Conservation (phyloP, 768 basidiomycete species). For the Mycena rosella region DNA sequence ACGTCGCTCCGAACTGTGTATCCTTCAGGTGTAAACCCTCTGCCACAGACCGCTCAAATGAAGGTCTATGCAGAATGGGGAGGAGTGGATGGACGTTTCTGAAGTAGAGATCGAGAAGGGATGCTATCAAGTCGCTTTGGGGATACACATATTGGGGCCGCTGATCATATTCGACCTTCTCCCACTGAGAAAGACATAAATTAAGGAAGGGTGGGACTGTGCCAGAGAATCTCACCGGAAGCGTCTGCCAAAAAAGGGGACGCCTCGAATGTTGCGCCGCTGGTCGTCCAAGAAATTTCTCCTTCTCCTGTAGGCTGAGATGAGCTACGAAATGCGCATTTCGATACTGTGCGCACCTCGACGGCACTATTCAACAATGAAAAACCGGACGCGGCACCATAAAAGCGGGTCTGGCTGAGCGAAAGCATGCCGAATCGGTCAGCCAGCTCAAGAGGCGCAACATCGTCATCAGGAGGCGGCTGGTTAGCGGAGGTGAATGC, state of each 20-base stretch:
- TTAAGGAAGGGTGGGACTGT: neutral
- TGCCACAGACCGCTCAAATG: too few relatives aligned
- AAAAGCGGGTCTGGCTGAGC: slow-evolving; percentile 59
- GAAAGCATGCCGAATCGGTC: neutral
- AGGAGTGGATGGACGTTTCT: slow-evolving; percentile 56
- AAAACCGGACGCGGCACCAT: too few relatives aligned
- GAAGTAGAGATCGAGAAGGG: slow-evolving; percentile 73
- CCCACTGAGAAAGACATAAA: slow-evolving; percentile 51
- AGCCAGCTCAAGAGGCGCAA: neutral
- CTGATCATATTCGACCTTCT: slow-evolving; percentile 43
- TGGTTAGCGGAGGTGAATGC: neutral
- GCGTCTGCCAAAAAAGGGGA: slow-evolving; percentile 34
- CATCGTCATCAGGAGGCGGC: neutral
- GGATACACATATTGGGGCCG: slow-evolving; percentile 58
- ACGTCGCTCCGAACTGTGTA: too few relatives aligned
- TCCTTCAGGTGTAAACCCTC: too few relatives aligned
- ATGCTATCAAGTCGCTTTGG: slow-evolving; percentile 58
- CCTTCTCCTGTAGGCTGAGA: neutral
- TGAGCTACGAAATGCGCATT: slow-evolving; percentile 18
- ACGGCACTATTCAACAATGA: slow-evolving; percentile 57
- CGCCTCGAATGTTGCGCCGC: slow-evolving; percentile 2
- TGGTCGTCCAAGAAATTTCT: slow-evolving; percentile 14
- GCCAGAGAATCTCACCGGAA: slow-evolving; percentile 16
- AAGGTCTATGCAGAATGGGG: slow-evolving; percentile 77
- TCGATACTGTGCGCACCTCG: slow-evolving; percentile 51